Evolutionary conservation across 2,329 filamentous ascomycete genomes (phyloP), one percentile per base, ranked within the genome.

Genomic region (Mycocentrospora acerina): DNA sequence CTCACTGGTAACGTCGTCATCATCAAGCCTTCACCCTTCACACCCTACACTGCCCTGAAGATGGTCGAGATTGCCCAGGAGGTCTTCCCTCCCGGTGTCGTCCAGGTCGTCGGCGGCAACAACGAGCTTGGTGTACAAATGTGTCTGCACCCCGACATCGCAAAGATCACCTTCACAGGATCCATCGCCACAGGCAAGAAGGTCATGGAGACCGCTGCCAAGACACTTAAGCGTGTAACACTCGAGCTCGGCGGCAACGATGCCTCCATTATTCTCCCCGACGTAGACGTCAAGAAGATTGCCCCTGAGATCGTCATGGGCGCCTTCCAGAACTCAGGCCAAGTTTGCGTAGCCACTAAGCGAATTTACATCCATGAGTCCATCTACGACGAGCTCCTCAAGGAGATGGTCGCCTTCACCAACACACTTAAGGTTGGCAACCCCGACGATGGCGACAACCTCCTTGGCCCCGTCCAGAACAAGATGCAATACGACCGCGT

Each of bases 141-240:
- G 35, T 82, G 79, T 0, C 61, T 58, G n/a, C 81, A 85, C 52
- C 78, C 79, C 0, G 77, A 71, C 14, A 74, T 84, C 38, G 71
- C 76, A 40, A 85, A 82, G 70, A 77, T 85, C 57, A 74, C 71
- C 48, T 85, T 85, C 64, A 85, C 82, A 0, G 81, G 82, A 3
- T 82, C 78, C 9, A 78, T 72, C 6, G 69, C 71, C 0, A 82
- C 78, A 0, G 81, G 81, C 8, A 83, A 82, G 69, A 75, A 74
- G 59, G 76, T 85, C 37, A 76, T 81, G 71, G 73, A 72, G 38
- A 74, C 71, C n/a, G 74, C 72, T 35, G 69, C 76, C 16, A 72
- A 74, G 57, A 80, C 78, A 0, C 64, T 85, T 17, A 84, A 83
- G 71, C 70, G 79, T 27, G 72, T 81, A 14, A 81, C 77, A 1